Evolutionary conservation across 2,329 filamentous ascomycete species (phyloP).

Genomic region (Phialophora verrucosa): DNA sequence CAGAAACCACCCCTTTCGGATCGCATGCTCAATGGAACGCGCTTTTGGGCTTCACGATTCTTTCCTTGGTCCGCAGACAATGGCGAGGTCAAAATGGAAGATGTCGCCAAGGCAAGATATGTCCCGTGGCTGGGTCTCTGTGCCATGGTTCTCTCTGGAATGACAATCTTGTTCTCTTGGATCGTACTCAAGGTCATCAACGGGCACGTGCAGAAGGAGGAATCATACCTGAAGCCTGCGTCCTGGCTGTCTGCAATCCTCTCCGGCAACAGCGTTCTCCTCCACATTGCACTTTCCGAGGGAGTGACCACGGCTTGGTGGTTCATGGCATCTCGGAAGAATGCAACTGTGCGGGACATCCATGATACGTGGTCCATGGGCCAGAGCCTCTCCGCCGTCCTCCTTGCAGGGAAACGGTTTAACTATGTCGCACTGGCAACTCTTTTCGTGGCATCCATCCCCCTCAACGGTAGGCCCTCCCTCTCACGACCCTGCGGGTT

Average conservation of each 20-base stretch:
- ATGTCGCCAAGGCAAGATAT: conserved; percentile 4
- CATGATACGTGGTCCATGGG: conserved; percentile 12
- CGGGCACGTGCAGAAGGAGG: background rate
- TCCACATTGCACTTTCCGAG: conserved; percentile 18
- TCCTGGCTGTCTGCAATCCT: conserved; percentile 18
- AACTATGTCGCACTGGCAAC: conserved; percentile 16
- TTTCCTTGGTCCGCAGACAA: conserved; percentile 15
- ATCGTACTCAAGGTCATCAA: conserved; percentile 6
- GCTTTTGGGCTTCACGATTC: conserved; percentile 3
- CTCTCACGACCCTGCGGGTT: background rate
- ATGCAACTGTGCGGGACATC: conserved; percentile 8
- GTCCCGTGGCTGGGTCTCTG: conserved; percentile 6
- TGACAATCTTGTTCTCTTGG: conserved; percentile 14
- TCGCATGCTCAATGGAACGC: conserved; percentile 1
- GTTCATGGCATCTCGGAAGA: conserved; percentile 6
- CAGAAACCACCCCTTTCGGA: background rate
- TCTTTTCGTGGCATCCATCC: conserved; percentile 16
- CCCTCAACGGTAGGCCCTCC: background rate
- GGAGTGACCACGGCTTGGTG: conserved; percentile 19
- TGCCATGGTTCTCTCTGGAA: background rate
- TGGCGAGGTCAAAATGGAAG: background rate
- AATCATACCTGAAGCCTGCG: conserved; percentile 14
- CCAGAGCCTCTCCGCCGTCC: conserved; percentile 8
- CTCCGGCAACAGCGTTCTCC: conserved; percentile 15
- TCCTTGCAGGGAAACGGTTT: conserved; percentile 13